Evolutionary conservation across 2,329 filamentous ascomycete genomes (phyloP).

Genomic region (Sporothrix euskadiensis): DNA sequence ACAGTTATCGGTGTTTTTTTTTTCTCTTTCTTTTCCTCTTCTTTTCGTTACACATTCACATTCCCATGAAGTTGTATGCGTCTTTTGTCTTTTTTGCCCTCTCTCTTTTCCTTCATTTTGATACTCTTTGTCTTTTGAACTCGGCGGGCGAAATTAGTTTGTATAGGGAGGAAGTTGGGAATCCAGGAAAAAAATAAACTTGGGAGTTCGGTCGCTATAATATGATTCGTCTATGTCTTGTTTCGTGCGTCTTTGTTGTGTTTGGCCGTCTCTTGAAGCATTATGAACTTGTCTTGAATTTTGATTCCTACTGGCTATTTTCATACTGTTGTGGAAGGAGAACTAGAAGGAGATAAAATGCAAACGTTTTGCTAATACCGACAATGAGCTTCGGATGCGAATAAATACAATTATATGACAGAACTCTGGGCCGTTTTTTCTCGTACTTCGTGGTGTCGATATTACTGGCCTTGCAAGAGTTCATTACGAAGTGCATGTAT

Average conservation of each 20-base stretch:
- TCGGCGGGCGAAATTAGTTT: conserved; percentile 1
- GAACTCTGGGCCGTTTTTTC: too few species aligned
- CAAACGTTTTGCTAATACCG: background rate
- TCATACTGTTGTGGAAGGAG: background rate
- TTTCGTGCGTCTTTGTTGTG: background rate
- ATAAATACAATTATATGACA: too few species aligned
- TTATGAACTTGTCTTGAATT: background rate
- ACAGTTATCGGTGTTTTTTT: background rate
- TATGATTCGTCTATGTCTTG: background rate
- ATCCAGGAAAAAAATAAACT: background rate
- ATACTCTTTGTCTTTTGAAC: background rate
- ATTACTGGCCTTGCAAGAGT: too few species aligned
- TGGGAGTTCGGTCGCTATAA: background rate
- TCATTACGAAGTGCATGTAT: too few species aligned
- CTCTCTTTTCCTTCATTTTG: background rate
- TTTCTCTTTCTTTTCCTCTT: background rate
- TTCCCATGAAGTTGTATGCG: background rate
- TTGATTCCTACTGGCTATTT: background rate
- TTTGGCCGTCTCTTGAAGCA: background rate
- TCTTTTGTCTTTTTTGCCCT: background rate
- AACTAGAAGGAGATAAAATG: background rate
- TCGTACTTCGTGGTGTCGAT: too few species aligned
- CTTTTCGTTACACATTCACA: background rate
- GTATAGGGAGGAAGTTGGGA: background rate
- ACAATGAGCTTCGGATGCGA: too few species aligned